These are phyloP conservation scores for Platanus orientalis DNA, from an alignment of 164 flowering plant genomes.

Conservation along the genomic window DNA sequence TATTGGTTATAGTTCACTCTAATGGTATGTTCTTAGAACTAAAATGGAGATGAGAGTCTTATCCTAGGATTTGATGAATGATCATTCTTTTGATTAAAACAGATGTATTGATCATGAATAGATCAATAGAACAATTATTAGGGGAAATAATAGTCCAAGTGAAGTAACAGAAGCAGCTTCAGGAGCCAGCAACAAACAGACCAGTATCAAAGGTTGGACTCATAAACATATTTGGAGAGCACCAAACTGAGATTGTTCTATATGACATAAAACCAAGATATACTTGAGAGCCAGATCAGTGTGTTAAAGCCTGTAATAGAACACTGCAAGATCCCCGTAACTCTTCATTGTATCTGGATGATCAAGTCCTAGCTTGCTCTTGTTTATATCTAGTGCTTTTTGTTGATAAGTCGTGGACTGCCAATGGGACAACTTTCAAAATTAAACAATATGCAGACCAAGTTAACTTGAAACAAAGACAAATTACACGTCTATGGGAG, in stretches of 20 bases:
- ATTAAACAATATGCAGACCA: background rate
- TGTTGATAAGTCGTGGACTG: constrained; percentile 99
- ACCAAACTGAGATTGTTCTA: background rate
- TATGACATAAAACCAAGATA: constrained; percentile 14
- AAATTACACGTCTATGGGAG: background rate
- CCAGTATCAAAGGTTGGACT: background rate
- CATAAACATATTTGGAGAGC: background rate
- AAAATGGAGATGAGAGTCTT: too few relatives aligned
- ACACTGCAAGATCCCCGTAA: constrained; percentile 98
- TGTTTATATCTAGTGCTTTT: constrained; percentile 95
- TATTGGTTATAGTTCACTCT: too few relatives aligned
- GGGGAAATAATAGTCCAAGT: too few relatives aligned
- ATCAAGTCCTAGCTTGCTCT: constrained; percentile 95
- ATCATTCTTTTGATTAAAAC: too few relatives aligned
- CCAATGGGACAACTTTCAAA: background rate
- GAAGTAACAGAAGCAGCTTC: too few relatives aligned
- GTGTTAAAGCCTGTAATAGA: constrained; percentile 97
- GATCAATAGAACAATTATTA: too few relatives aligned
- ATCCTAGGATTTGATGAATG: too few relatives aligned
- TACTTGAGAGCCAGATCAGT: constrained; percentile 98
- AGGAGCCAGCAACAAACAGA: too few relatives aligned
- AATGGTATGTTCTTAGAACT: too few relatives aligned
- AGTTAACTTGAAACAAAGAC: background rate
- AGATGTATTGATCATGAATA: too few relatives aligned
- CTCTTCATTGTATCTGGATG: too few relatives aligned